Evolutionary conservation across 176 grass and related monocot species (phyloP).

Genomic region (Themeda triandra): DNA sequence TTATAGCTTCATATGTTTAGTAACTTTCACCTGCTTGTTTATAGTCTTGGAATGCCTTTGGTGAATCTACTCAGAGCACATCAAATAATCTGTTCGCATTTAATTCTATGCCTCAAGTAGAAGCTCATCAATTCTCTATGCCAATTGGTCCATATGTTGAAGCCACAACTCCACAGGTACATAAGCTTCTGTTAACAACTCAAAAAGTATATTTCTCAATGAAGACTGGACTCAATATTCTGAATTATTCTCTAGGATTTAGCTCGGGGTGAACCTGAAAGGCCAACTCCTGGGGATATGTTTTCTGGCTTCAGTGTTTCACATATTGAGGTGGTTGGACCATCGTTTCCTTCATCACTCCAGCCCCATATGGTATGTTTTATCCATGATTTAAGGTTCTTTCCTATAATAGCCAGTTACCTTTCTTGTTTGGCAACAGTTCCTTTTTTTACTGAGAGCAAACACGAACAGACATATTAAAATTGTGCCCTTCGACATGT

Average conservation of each 20-base stretch:
- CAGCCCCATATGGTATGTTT: conserved; percentile 47
- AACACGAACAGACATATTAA: conserved; percentile 16
- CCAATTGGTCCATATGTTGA: conserved; percentile 19
- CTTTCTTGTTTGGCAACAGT: background rate
- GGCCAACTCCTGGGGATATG: conserved; percentile 38
- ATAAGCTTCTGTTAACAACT: background rate
- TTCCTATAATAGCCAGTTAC: background rate
- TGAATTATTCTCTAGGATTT: conserved; percentile 42
- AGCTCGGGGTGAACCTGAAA: conserved; percentile 25
- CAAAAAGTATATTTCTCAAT: conserved; percentile 20
- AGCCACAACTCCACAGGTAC: conserved; percentile 37
- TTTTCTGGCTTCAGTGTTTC: conserved; percentile 34
- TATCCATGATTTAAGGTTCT: conserved; percentile 8
- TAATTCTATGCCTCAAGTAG: conserved; percentile 33
- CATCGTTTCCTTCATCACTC: conserved; percentile 36
- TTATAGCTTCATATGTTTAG: conserved; percentile 2
- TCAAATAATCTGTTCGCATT: conserved; percentile 40
- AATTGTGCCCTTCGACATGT: background rate
- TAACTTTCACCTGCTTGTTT: conserved; percentile 24
- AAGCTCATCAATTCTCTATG: conserved; percentile 20
- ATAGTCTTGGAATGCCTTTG: conserved; percentile 77
- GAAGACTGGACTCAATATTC: conserved; percentile 17
- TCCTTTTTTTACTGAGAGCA: conserved; percentile 15
- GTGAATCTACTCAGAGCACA: conserved; percentile 40
- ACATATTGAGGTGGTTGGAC: conserved; percentile 20